Evolutionary conservation across 1,284 basidiomycete genomes (phyloP).

Genomic region (Omphalotus olearius): DNA sequence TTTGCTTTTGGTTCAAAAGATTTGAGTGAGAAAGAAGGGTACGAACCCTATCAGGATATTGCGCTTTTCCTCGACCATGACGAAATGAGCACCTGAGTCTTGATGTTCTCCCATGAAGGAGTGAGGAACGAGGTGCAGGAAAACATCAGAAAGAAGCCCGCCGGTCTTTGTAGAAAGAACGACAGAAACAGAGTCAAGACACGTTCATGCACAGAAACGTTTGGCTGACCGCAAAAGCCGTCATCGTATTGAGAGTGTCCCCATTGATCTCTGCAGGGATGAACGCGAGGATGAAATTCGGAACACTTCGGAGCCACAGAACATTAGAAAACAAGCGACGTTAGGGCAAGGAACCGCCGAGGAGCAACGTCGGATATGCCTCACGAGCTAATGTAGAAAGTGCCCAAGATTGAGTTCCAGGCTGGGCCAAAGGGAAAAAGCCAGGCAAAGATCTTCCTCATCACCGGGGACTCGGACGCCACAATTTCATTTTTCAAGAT

Average conservation of each 20-base stretch:
- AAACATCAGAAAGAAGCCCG: constrained; percentile 85
- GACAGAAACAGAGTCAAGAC: constrained; percentile 6
- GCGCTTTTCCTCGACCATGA: constrained; percentile 84
- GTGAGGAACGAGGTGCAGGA: constrained; percentile 86
- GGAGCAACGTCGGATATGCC: constrained; percentile 24
- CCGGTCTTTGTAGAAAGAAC: constrained; percentile 56
- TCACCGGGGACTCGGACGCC: constrained; percentile 60
- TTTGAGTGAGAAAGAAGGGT: constrained; percentile 6
- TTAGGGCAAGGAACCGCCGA: constrained; percentile 11
- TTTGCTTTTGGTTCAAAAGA: neutral
- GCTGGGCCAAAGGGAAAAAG: constrained; percentile 85
- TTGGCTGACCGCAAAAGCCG: constrained; percentile 70
- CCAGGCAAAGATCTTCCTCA: constrained; percentile 73
- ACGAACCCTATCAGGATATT: constrained; percentile 83
- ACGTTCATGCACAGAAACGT: constrained; percentile 13
- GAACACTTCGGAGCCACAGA: constrained; percentile 50
- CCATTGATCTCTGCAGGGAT: constrained; percentile 82
- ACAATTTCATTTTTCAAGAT: constrained; percentile 57
- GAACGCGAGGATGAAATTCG: constrained; percentile 88
- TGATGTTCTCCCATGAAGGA: constrained; percentile 85
- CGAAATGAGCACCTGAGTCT: constrained; percentile 60
- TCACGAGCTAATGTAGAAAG: constrained; percentile 92
- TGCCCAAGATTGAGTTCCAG: constrained; percentile 83
- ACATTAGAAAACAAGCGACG: constrained; percentile 11
- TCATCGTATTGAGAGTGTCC: constrained; percentile 87